Conservation (phyloP, 352 stramenopile genomes). For the Pythium grandisporangium region DNA sequence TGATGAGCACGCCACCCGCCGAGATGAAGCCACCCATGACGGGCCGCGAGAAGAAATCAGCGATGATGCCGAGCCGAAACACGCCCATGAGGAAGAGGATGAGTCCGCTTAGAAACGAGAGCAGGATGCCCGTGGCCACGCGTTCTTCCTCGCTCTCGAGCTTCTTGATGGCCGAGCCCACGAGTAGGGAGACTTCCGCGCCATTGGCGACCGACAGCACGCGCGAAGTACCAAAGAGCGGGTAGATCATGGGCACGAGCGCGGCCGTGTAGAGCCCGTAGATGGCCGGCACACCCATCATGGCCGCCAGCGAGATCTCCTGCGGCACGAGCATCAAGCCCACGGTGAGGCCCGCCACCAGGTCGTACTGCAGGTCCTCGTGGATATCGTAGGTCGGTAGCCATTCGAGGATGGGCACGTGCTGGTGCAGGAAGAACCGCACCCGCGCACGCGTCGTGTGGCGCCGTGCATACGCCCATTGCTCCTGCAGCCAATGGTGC, state of each 20-base stretch:
- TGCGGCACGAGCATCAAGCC: slow-evolving; percentile 88
- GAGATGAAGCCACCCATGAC: slow-evolving; percentile 90
- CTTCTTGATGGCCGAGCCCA: slow-evolving; percentile 56
- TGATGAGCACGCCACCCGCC: slow-evolving; percentile 86
- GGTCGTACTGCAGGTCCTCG: slow-evolving; percentile 42
- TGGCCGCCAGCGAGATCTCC: slow-evolving; percentile 83
- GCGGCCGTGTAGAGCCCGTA: slow-evolving; percentile 87
- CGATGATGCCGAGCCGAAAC: slow-evolving; percentile 75
- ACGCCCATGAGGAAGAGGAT: slow-evolving; percentile 74
- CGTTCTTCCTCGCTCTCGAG: slow-evolving; percentile 38
- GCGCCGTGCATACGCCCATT: slow-evolving; percentile 9
- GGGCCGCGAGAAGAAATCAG: slow-evolving; percentile 84
- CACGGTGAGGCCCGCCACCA: slow-evolving; percentile 45
- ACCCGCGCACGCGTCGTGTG: slow-evolving; percentile 16
- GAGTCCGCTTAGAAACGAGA: slow-evolving; percentile 66
- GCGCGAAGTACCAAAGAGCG: slow-evolving; percentile 69
- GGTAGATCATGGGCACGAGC: slow-evolving; percentile 82
- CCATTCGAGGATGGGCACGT: slow-evolving; percentile 53
- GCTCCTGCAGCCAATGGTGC: slow-evolving; percentile 3
- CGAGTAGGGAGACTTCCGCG: slow-evolving; percentile 50
- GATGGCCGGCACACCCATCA: slow-evolving; percentile 80
- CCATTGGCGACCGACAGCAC: slow-evolving; percentile 80
- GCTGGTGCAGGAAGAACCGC: slow-evolving; percentile 28
- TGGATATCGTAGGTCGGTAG: slow-evolving; percentile 41
- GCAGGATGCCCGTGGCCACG: slow-evolving; percentile 36